Evolutionary conservation across 2,329 filamentous ascomycete genomes (phyloP).

Genomic region (Aspergillus tubingensis): DNA sequence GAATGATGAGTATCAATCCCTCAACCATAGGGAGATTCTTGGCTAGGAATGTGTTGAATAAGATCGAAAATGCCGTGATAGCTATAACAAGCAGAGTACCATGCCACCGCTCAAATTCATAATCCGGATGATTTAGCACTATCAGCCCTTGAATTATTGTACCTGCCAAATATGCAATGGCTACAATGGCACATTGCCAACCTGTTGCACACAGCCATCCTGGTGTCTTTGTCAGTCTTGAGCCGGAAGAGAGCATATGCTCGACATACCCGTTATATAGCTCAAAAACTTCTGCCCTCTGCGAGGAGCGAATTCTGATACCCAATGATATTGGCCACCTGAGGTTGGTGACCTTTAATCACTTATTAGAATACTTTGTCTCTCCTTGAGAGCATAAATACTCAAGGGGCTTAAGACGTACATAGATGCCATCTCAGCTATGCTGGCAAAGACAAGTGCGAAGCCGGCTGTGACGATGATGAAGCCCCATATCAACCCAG

Average conservation of each 20-base stretch:
- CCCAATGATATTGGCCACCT: slow-evolving; percentile 46
- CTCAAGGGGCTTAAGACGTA: slow-evolving; percentile 20
- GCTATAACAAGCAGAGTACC: slow-evolving; percentile 47
- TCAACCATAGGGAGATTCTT: slow-evolving; percentile 44
- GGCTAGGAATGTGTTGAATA: slow-evolving; percentile 47
- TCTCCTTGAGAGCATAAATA: neutral
- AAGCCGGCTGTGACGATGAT: slow-evolving; percentile 36
- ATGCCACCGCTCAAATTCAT: slow-evolving; percentile 47
- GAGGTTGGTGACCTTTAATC: slow-evolving; percentile 43
- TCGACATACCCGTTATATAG: slow-evolving; percentile 45
- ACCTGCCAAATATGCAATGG: slow-evolving; percentile 48
- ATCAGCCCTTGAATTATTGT: slow-evolving; percentile 50
- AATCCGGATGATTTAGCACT: slow-evolving; percentile 46
- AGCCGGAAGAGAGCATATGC: neutral
- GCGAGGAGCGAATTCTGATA: slow-evolving; percentile 48
- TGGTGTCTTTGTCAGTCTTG: slow-evolving; percentile 14
- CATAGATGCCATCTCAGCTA: slow-evolving; percentile 49
- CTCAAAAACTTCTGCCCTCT: slow-evolving; percentile 47
- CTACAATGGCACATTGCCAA: slow-evolving; percentile 50
- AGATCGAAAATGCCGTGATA: slow-evolving; percentile 41
- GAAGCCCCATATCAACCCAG: slow-evolving; percentile 43
- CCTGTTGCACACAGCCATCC: slow-evolving; percentile 48
- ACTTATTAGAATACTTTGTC: neutral
- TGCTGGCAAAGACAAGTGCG: slow-evolving; percentile 38
- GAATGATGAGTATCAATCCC: slow-evolving; percentile 44